Conservation (phyloP, 2,329 filamentous ascomycete genomes). For the Aplosporella prunicola region DNA sequence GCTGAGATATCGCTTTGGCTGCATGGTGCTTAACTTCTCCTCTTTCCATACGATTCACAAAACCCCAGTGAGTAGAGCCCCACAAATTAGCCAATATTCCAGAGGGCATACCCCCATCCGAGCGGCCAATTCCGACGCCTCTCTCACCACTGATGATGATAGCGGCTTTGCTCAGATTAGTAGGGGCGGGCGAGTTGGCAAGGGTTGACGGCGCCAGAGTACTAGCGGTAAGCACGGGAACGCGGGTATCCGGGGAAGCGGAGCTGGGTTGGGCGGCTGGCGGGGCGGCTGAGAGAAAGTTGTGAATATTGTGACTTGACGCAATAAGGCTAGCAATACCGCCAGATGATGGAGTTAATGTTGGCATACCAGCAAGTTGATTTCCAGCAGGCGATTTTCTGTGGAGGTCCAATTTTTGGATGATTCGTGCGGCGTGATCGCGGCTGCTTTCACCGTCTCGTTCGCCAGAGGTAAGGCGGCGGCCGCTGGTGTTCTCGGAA, state of each 20-base stretch:
- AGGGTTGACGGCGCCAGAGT: constrained; percentile 73
- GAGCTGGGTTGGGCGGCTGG: constrained; percentile 1
- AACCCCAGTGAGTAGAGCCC: constrained; percentile 78
- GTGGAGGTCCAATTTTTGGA: constrained; percentile 85
- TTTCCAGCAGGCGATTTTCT: constrained; percentile 60
- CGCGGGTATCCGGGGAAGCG: constrained; percentile 26
- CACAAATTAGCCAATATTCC: constrained; percentile 88
- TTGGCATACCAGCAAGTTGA: constrained; percentile 27
- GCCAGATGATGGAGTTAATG: constrained; percentile 26
- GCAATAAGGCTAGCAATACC: constrained; percentile 82
- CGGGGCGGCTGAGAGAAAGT: constrained; percentile 9
- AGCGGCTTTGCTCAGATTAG: constrained; percentile 76
- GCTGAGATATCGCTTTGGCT: constrained; percentile 19
- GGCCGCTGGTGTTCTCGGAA: constrained; percentile 52
- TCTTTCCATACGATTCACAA: constrained; percentile 51
- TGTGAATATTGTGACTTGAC: constrained; percentile 44
- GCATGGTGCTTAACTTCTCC: constrained; percentile 36
- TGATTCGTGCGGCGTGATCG: constrained; percentile 79
- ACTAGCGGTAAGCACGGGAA: constrained; percentile 41
- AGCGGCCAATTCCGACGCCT: constrained; percentile 52
- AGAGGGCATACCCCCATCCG: constrained; percentile 63
- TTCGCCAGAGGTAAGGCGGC: constrained; percentile 43
- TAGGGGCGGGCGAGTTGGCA: constrained; percentile 72
- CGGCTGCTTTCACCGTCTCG: constrained; percentile 62
- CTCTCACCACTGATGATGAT: constrained; percentile 73